These are phyloP conservation scores for Patellifolia procumbens DNA, from an alignment of 179 eudicot species.

Conservation along the genomic window DNA sequence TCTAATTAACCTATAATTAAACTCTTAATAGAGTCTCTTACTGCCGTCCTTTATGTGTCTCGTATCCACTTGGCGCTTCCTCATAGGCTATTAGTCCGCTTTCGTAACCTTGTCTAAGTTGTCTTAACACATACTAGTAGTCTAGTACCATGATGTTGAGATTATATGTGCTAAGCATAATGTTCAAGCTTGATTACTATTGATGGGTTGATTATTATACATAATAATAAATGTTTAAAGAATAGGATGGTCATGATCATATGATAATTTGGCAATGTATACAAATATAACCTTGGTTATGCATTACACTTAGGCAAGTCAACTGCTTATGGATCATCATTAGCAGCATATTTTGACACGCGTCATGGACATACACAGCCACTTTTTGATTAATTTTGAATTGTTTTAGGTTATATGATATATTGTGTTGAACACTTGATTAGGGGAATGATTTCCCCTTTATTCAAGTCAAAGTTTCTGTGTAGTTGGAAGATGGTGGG, in stretches of 20 bases:
- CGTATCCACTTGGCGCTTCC: constrained; percentile 43
- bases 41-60: constrained; percentile 40
- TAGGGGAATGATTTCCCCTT: constrained; percentile 33
- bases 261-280: constrained; percentile 7
- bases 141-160: constrained; percentile 17
- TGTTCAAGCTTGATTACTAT: constrained; percentile 13
- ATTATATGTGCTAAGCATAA: constrained; percentile 21
- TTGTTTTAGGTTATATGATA: background rate
- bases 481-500: constrained; percentile 48
- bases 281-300: background rate
- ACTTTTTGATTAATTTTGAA: too few species aligned
- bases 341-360: constrained; percentile 12
- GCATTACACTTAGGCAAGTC: constrained; percentile 27
- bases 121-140: background rate
- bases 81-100: background rate
- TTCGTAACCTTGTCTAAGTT: constrained; percentile 1
- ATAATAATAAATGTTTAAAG: background rate
- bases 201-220: background rate
- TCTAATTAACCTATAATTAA: constrained; percentile 22
- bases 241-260: constrained; percentile 24
- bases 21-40: constrained; percentile 21
- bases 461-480: constrained; percentile 42
- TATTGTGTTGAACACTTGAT: constrained; percentile 18
- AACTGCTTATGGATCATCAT: constrained; percentile 10
- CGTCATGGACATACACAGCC: constrained; percentile 13